Evolutionary conservation across 768 basidiomycete species (phyloP), one percentile per base, ranked within the genome.

Genomic region (Pseudohyphozyma bogoriensis): DNA sequence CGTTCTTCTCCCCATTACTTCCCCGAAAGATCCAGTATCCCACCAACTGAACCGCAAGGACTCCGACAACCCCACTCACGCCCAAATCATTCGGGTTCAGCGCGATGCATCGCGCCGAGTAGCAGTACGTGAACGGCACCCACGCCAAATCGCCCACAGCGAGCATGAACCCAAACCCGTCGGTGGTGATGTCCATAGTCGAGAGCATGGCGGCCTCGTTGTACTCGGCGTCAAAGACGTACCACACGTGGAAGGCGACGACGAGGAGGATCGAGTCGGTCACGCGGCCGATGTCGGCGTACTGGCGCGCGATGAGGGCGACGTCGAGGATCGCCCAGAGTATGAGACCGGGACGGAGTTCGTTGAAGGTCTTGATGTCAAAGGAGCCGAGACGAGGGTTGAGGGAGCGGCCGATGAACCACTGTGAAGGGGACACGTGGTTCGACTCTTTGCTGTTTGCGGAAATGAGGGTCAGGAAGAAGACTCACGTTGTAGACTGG

Each of bases 141-240:
- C 89, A 96, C 24, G 83, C 75, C 32, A 96, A 81, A 71, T 96
- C 90, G 44, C 95, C 93, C 50, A 93, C 81, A 7, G 89, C 76
- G 32, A 99, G 85, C 95, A 99, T 99, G 80, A 91, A 96, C 10
- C 95, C 95, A 70, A 97, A 96, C 15, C 95, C 95, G 69, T 99
- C 95, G 15, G 87, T 87, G 4, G 85, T 92, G 71, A 99, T 92
- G 71, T 99, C 95, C 88, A 99, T 99, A 5, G 86, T 90, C 1
- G 89, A 92, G 59, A 97, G 79, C 65, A 99, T 80, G 13, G 87
- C 85, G 2, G 87, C 81, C 79, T 97, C 95, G 72, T 91, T 90
- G 76, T 86, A 95, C 47, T 95, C 76, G 4, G 78, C 82, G 72
- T 97, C 95, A 7, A 80, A 77, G 24, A 93, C 85, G 72, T 99